Evolutionary conservation across 768 basidiomycete genomes (phyloP), one percentile per base, ranked within the genome.

Genomic region (Strobilomyces confusus): DNA sequence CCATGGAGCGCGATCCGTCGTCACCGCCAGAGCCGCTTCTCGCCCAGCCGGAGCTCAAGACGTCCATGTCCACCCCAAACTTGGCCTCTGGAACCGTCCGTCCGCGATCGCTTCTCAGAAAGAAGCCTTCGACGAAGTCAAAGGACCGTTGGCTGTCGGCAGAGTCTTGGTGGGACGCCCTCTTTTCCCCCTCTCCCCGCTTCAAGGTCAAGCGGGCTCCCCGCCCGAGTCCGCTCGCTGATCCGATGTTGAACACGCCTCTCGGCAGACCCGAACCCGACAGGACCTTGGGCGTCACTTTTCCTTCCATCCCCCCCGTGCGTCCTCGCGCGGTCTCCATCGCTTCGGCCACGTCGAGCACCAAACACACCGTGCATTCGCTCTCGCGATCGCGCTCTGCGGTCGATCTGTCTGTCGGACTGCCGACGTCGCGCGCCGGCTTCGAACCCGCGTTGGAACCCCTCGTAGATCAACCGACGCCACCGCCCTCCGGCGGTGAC

Each of bases 141-240:
- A 81, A 75, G 60, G 83, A 87, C 29, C 74, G 82, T 7, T 89
- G 86, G 86, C 62, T 89, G 2, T 80, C 83, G 3, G 80, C 87
- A 0, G 87, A 90, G 69, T 83, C 84, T 17, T 89, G 88, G 87
- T 92, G 89, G 68, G 87, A 91, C 57, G 88, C 87, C 0, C 61
- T 91, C 9, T 67, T 91, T 23, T 84, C 90, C 51, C 89, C 89
- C 3, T 80, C 87, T 1, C 89, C 89, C 13, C 76, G 87, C 47
- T 79, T 92, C 60, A 81, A 78, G 63, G 52, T 82, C 54, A 78
- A 77, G 57, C 73, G 75, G 22, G 58, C 62, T 20, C 51, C 63
- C 54, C 54, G 53, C 52, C 40, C 52, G 48, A 34, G 44, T 49
- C 42, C 50, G 2, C 54, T 53, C 9, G 58, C 59, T 26, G 72